Base-by-base conservation (phyloP, 2,329 filamentous ascomycete genomes). In the Simplicillium sp. region DNA sequence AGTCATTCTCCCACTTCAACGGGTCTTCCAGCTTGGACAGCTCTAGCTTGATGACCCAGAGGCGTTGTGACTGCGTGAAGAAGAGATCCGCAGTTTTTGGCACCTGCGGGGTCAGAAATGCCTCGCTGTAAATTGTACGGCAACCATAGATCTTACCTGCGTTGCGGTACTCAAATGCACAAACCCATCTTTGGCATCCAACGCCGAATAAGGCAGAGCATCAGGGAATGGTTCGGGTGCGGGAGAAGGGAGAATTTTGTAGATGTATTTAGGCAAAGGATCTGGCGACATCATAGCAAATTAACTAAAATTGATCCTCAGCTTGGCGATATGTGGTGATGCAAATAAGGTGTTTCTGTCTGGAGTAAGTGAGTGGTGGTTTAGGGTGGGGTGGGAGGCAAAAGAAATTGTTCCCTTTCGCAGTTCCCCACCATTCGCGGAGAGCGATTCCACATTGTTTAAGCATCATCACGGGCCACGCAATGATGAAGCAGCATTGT, bases 121-220 rank as follows among this genome's bases (percentile, higher is more conserved):
- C 14, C 31, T 32, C 25, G 9, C 34, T 17, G 15, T 31, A 12
- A 7, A 25, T 9, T 13, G 34, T 33, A 16, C n/a, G 29, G 29
- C 12, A 8, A 16, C 3, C n/a, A 41, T 16, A 1, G 11, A 32
- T 45, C 54, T 50, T 53, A 73, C 73, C 62, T 81, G 77, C 31
- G 59, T 58, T 2, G 70, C 65, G 0, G 70, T 74, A 52, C 76
- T 80, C 13, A 82, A 56, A 49, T 82, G 77, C 28, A 82, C 62
- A 56, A 77, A 82, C 37, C 76, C 76, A 52, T 81, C 77, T 29
- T 71, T 66, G 47, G 59, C 57, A 55, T 82, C 77, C 35, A 80
- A 69, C 29, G 73, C 69, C 11, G 77, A 81, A 44, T 75, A 64
- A 12, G 77, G 75, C 40, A 75, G 73, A 43, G 64, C 58, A 2